These are phyloP conservation scores for Leccinum imitatum DNA, from an alignment of 768 basidiomycete genomes.

Conservation along the genomic window DNA sequence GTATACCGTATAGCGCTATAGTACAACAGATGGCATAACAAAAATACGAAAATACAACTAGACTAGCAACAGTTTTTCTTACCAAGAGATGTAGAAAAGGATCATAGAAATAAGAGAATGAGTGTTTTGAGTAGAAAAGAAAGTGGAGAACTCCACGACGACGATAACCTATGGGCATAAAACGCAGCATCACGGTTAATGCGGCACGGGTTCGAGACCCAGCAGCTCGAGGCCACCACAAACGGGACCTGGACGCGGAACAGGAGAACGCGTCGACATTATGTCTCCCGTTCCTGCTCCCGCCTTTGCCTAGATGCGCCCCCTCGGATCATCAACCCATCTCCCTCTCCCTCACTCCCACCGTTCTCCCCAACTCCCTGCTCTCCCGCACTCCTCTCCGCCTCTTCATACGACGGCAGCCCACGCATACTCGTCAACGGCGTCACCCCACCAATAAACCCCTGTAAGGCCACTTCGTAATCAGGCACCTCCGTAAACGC, in stretches of 20 bases:
- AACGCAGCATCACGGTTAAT: background rate
- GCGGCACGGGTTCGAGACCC: background rate
- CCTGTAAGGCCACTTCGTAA: slow-evolving; percentile 79
- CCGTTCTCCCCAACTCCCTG: background rate
- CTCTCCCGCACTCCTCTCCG: slow-evolving; percentile 22
- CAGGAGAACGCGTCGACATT: background rate
- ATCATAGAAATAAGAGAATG: background rate
- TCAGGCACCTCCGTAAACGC: slow-evolving; percentile 80
- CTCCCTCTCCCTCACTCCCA: background rate
- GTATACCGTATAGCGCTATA: background rate
- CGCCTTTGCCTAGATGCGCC: background rate
- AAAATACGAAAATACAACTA: background rate
- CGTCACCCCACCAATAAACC: slow-evolving; percentile 90
- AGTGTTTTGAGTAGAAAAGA: background rate
- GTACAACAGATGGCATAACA: background rate
- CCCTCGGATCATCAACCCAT: slow-evolving; percentile 14
- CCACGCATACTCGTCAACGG: slow-evolving; percentile 75
- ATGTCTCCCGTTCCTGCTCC: background rate
- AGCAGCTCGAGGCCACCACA: background rate
- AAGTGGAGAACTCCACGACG: background rate
- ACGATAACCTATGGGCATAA: background rate
- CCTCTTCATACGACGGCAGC: slow-evolving; percentile 87
- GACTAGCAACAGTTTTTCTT: too few species aligned
- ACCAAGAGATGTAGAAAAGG: too few species aligned
- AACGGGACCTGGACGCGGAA: background rate